Conservation (phyloP, 1,139 yeast genomes). For the Kodamaea derodonti region DNA sequence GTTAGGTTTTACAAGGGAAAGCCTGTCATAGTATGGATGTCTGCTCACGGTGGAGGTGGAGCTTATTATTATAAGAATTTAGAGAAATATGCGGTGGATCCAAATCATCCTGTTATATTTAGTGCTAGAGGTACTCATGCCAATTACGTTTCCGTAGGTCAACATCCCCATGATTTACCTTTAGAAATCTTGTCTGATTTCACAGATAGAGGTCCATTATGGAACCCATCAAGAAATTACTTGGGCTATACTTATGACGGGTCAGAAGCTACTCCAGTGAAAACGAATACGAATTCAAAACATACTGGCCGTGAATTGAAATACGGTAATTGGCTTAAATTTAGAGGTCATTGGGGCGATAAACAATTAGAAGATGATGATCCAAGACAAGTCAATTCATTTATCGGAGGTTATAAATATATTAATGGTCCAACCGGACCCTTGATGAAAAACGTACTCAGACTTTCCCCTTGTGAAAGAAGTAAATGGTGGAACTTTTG, state of each 20-base stretch:
- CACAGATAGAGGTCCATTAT: conserved; percentile 89
- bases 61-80: conserved; percentile 75
- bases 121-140: conserved; percentile 97
- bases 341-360: conserved; percentile 92
- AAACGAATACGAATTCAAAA: conserved; percentile 37
- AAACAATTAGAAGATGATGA: conserved; percentile 61
- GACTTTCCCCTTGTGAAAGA: conserved; percentile 75
- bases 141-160: conserved; percentile 93
- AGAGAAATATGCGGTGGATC: conserved; percentile 57
- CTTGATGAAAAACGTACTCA: conserved; percentile 63
- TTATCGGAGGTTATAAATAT: conserved; percentile 85
- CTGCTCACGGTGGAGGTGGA: conserved; percentile 97
- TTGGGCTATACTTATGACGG: conserved; percentile 81
- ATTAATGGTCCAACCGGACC: conserved; percentile 96
- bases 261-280: conserved; percentile 34
- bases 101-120: conserved; percentile 66
- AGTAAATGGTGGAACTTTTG: conserved; percentile 80
- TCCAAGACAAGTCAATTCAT: conserved; percentile 70
- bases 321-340: conserved; percentile 78
- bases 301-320: conserved; percentile 53
- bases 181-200: conserved; percentile 87
- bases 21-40: conserved; percentile 95
- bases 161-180: conserved; percentile 93
- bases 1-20: conserved; percentile 78
- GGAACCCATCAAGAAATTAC: conserved; percentile 87